Conservation (phyloP, 2,329 filamentous ascomycete genomes). For the Diatrype stigma region DNA sequence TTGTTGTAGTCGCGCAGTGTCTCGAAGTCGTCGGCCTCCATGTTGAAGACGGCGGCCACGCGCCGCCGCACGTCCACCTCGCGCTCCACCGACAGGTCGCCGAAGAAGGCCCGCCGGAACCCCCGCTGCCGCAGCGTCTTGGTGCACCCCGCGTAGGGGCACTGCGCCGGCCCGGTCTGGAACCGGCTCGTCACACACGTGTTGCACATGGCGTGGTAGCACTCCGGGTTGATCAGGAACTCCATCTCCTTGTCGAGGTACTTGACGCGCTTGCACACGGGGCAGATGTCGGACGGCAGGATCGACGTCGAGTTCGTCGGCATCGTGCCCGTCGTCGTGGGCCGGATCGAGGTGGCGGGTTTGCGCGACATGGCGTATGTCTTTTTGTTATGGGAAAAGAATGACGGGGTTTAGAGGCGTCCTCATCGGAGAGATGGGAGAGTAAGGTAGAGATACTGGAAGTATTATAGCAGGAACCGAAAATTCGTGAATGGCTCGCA, state of each 20-base stretch:
- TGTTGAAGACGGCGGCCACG: conserved; percentile 80
- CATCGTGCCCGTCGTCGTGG: conserved; percentile 13
- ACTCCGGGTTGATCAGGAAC: conserved; percentile 96
- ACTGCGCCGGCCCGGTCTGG: conserved; percentile 83
- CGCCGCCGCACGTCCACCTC: conserved; percentile 88
- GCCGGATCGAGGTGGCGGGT: conserved; percentile 14
- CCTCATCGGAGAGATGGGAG: no score
- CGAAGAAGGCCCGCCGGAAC: conserved; percentile 87
- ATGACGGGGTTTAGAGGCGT: no score
- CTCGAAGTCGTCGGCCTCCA: conserved; percentile 86
- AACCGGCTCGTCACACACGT: conserved; percentile 95
- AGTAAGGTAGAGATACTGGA: no score
- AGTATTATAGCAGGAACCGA: no score
- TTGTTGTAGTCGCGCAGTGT: conserved; percentile 81
- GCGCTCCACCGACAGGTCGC: conserved; percentile 80
- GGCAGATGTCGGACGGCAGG: conserved; percentile 71
- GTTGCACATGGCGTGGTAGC: conserved; percentile 98
- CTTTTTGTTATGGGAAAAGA: no score
- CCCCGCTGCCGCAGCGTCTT: conserved; percentile 79
- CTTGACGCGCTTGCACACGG: conserved; percentile 92
- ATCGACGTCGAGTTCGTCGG: conserved; percentile 14
- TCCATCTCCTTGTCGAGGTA: conserved; percentile 93
- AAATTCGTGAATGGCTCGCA: no score
- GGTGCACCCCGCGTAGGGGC: conserved; percentile 83
- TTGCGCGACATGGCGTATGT: conserved; percentile 38